Conservation (phyloP, 495 filamentous ascomycete genomes). For the Chaetomium fimeti region DNA sequence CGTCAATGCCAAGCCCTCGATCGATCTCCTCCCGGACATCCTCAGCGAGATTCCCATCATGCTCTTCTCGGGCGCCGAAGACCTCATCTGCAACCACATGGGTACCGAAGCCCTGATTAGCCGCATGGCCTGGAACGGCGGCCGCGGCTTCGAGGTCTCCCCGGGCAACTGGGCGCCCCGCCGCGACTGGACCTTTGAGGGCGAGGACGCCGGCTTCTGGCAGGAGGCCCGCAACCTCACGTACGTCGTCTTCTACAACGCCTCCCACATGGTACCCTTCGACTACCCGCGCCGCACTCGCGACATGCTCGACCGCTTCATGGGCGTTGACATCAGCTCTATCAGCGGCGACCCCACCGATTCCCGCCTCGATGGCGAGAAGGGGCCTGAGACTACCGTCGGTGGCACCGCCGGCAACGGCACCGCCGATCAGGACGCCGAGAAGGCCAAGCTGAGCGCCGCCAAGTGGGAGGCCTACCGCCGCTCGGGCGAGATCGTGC, state of each 20-base stretch:
- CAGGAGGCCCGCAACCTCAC: constrained; percentile 93
- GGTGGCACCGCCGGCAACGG: constrained; percentile 67
- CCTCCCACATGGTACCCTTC: constrained; percentile 96
- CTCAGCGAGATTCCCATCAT: constrained; percentile 72
- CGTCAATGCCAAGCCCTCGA: constrained; percentile 64
- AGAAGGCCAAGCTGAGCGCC: constrained; percentile 71
- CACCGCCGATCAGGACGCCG: constrained; percentile 72
- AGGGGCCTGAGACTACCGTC: constrained; percentile 78
- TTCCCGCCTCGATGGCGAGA: constrained; percentile 86
- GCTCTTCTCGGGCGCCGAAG: constrained; percentile 90
- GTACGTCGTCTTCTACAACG: constrained; percentile 93
- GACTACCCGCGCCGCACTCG: constrained; percentile 82
- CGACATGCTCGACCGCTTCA: constrained; percentile 97
- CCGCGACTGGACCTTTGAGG: constrained; percentile 92
- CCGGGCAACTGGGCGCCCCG: constrained; percentile 89
- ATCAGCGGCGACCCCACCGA: constrained; percentile 86
- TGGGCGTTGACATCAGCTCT: constrained; percentile 85
- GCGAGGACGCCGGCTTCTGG: constrained; percentile 84
- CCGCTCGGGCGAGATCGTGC: constrained; percentile 83
- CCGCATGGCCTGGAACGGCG: constrained; percentile 88
- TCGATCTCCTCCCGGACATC: constrained; percentile 72
- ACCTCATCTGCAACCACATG: constrained; percentile 95
- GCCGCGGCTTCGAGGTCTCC: constrained; percentile 83
- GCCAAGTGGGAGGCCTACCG: constrained; percentile 92
- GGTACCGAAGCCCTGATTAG: constrained; percentile 90